Evolutionary conservation across 1,284 basidiomycete species (phyloP), one percentile per base, ranked within the genome.

Genomic region (Microbotryomycetes sp.): DNA sequence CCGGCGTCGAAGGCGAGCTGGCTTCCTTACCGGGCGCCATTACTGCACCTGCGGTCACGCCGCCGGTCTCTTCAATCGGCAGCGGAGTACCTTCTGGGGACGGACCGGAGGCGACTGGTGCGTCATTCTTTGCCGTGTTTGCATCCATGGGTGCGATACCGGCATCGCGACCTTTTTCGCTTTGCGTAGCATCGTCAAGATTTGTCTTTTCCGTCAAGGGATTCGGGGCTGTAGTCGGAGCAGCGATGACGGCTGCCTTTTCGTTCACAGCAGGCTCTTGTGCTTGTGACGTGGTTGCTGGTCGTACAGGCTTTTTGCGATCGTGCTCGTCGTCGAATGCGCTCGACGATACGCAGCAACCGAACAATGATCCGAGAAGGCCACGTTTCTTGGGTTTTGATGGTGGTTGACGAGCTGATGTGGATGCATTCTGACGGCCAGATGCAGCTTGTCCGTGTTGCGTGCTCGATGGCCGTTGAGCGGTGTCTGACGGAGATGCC

Each of bases 21-120:
- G 61, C 65, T 3, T 85, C 18, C 79, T 82, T 62, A 81, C 88
- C 87, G 2, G 85, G 85, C 6, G 85, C 79, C 62, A 83, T 86
- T 53, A 87, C 85, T 5, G 84, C 84, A 15, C 83, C 83, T 3
- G 83, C 85, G 23, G 82, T 83, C 57, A 87, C 77, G 41, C 84
- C 84, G 49, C 80, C 83, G 11, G 85, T 86, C 77, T 86, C 81
- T 15, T 79, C 75, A 5, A 62, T 61, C 0, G 75, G 72, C 30
- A 77, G 62, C 23, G 63, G 60, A 3, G 72, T 72, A 1, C 76
- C 76, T 4, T 69, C 71, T 7, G 52, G 46, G 5, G 61, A 30
- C 13, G 61, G 56, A 1, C 56, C 23, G 13, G 63, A 7, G 3
- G 57, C 48, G 13, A 60, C 57, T 4, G 61, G 57, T 6, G 61